Evolutionary conservation across 129 eudicot species (phyloP).

Genomic region (Solidago caesia): DNA sequence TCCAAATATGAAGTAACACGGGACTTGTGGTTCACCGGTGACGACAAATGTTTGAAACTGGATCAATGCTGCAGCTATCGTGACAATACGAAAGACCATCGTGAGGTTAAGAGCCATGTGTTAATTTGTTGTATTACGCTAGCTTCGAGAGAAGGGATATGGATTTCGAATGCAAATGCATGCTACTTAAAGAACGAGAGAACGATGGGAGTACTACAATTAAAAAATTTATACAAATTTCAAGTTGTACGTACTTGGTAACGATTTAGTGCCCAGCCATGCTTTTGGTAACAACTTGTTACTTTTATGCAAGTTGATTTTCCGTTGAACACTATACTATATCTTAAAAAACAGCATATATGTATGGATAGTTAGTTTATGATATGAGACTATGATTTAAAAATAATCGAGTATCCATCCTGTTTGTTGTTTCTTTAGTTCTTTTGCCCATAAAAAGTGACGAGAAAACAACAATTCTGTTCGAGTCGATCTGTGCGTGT

Average conservation of each 20-base stretch:
- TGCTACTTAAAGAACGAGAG: not conserved
- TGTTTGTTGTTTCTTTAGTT: not conserved
- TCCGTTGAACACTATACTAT: too few relatives aligned
- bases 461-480: not conserved
- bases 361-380: too few relatives aligned
- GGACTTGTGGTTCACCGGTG: not conserved
- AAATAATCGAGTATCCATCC: not conserved
- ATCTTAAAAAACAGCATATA: too few relatives aligned
- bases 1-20: slow-evolving; percentile 6
- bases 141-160: not conserved
- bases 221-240: too few relatives aligned
- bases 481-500: not conserved
- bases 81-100: not conserved
- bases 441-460: not conserved
- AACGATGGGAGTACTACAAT: not conserved
- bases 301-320: too few relatives aligned
- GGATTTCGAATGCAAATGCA: not conserved
- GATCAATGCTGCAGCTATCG: not conserved
- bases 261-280: too few relatives aligned
- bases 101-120: not conserved
- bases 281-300: too few relatives aligned
- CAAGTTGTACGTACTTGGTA: too few relatives aligned
- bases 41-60: not conserved
- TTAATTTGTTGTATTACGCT: not conserved
- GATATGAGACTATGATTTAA: too few relatives aligned